phyloP scores from a whole-genome alignment of 805 yeast genomes.

The Nakazawaea holstii region DNA sequence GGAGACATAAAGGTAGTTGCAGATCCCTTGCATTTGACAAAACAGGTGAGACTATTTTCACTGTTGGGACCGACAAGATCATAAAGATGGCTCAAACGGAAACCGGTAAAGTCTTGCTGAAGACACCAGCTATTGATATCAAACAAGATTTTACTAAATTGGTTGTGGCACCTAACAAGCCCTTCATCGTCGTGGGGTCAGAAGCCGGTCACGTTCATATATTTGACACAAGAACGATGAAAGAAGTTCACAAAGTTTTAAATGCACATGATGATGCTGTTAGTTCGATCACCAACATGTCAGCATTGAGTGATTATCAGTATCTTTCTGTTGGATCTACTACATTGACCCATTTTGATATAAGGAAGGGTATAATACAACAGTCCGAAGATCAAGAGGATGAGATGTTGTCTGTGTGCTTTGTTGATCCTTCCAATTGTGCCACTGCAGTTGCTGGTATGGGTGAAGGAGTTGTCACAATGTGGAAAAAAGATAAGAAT shows the following conservation, averaged over 20 bases:
- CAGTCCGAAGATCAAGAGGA: constrained; percentile 90
- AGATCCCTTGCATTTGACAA: constrained; percentile 66
- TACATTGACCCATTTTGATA: constrained; percentile 71
- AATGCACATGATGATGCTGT: constrained; percentile 73
- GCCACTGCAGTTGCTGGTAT: constrained; percentile 74
- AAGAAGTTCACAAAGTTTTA: constrained; percentile 41
- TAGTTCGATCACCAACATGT: constrained; percentile 66
- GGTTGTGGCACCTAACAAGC: constrained; percentile 39
- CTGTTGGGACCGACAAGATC: constrained; percentile 77
- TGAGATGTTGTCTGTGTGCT: constrained; percentile 74
- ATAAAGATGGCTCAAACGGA: constrained; percentile 67
- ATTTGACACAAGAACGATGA: constrained; percentile 51
- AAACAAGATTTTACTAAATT: constrained; percentile 32
- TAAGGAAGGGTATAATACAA: constrained; percentile 60
- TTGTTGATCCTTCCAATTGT: constrained; percentile 58
- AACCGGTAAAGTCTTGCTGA: constrained; percentile 72
- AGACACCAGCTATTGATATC: constrained; percentile 23
- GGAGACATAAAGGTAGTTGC: constrained; percentile 86
- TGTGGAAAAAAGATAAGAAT: constrained; percentile 76
- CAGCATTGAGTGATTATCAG: constrained; percentile 69
- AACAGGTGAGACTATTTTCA: constrained; percentile 50
- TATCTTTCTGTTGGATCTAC: constrained; percentile 80
- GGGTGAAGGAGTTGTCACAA: constrained; percentile 85
- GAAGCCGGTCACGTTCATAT: constrained; percentile 69
- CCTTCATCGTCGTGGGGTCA: constrained; percentile 51